Conservation (phyloP, 768 basidiomycete species). For the Russula foetens region DNA sequence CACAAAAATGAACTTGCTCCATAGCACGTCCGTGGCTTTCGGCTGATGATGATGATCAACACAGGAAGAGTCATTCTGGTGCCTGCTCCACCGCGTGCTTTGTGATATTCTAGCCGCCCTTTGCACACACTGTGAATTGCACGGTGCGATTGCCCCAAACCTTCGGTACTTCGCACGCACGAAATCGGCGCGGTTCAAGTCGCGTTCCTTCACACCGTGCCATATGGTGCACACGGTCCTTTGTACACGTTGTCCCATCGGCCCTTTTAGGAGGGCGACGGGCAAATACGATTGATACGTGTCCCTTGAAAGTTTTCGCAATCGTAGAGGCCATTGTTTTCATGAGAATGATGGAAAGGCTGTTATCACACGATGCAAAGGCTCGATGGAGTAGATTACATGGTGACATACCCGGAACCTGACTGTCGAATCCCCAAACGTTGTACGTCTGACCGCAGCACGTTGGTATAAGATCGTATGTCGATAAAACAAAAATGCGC, state of each 20-base stretch:
- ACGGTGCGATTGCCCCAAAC: background rate
- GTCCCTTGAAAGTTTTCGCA: background rate
- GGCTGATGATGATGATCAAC: background rate
- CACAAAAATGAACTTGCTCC: background rate
- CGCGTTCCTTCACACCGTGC: background rate
- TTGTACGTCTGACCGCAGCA: background rate
- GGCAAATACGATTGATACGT: background rate
- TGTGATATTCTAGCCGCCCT: background rate
- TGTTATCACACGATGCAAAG: too few relatives aligned
- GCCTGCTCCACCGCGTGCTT: background rate
- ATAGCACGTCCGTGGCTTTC: background rate
- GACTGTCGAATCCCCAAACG: too few relatives aligned
- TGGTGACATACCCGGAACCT: background rate
- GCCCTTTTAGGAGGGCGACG: background rate
- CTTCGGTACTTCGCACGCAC: background rate
- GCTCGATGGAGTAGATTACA: background rate
- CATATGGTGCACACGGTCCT: background rate
- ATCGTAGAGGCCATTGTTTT: background rate
- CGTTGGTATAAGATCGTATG: background rate
- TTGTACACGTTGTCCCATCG: background rate
- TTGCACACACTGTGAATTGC: conserved; percentile 1
- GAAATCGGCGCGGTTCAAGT: background rate
- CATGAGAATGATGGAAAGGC: background rate
- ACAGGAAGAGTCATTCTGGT: background rate
- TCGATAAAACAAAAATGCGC: background rate